phyloP scores from a whole-genome alignment of 2,329 filamentous ascomycete genomes.

The Zymoseptoria pseudotritici region DNA sequence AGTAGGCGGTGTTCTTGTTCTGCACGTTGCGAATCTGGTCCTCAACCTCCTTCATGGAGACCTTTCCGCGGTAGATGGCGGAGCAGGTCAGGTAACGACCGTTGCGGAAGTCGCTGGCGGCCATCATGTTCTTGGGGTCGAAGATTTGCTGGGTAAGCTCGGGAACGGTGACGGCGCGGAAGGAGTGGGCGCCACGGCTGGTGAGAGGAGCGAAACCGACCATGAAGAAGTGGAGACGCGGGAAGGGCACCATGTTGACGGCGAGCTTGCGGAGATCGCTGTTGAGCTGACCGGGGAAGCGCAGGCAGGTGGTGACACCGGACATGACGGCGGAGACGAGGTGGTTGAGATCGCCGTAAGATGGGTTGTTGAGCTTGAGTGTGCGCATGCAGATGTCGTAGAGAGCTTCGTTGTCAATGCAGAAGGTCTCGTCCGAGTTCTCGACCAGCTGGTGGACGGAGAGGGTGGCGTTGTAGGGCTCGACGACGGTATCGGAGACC shows the following conservation, averaged over 20 bases:
- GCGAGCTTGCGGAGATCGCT: slow-evolving; percentile 98
- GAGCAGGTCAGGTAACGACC: slow-evolving; percentile 99
- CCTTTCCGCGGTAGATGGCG: slow-evolving; percentile 99
- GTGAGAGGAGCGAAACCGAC: slow-evolving; percentile 98
- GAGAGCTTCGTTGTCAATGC: slow-evolving; percentile 99
- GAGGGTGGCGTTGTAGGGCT: slow-evolving; percentile 99
- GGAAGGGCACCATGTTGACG: slow-evolving; percentile 99
- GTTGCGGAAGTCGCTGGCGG: slow-evolving; percentile 98
- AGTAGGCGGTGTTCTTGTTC: slow-evolving; percentile 99
- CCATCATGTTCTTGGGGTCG: slow-evolving; percentile 99
- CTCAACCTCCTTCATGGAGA: slow-evolving; percentile 99
- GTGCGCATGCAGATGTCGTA: slow-evolving; percentile 99
- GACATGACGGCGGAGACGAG: slow-evolving; percentile 99
- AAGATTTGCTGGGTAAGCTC: slow-evolving; percentile 99
- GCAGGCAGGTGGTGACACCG: slow-evolving; percentile 94
- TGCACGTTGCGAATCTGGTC: slow-evolving; percentile 99
- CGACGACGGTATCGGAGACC: slow-evolving; percentile 98
- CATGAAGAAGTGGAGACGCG: slow-evolving; percentile 99
- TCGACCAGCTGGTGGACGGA: slow-evolving; percentile 98
- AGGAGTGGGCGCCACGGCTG: slow-evolving; percentile 82
- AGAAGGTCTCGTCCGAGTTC: slow-evolving; percentile 99
- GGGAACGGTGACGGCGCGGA: slow-evolving; percentile 94
- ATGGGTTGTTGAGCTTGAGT: slow-evolving; percentile 96
- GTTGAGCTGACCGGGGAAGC: slow-evolving; percentile 99
- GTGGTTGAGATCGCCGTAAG: slow-evolving; percentile 98